Base-by-base conservation (phyloP, 2,329 filamentous ascomycete genomes). In the Trichoderma citrinoviride region DNA sequence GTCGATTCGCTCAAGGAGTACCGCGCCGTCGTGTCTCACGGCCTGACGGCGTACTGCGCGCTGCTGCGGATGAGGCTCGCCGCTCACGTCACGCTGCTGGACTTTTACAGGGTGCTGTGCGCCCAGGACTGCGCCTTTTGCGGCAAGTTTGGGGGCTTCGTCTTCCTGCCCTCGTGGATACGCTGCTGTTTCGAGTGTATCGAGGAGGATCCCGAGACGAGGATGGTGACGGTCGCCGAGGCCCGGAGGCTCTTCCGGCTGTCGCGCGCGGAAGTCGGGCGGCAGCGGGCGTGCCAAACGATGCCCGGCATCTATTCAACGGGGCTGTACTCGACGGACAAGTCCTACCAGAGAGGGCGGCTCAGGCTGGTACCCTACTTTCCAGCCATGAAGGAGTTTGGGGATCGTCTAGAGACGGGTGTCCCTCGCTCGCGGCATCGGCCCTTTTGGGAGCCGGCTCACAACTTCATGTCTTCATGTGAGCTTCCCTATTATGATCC, bases 1-100 rank as follows among this genome's bases (percentile, higher is more conserved):
- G 46, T 65, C 14, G 49, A 65, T n/a, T 55, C 56, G 25, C 25
- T 61, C 33, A 61, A 58, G 68, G 70, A 57, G 70, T 66, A 66
- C 50, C 47, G 41, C 17, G 58, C 64, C 10, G 58, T 52, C 12
- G 56, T 50, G 14, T 27, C 37, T 15, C 19, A 63, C 25, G 64
- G 64, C 33, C 47, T 56, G 33, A 52, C 44, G 15, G 60, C 50
- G 14, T 66, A 47, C 44, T 56, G 64, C 23, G 64, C 58, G 41
- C 41, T 66, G 58, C 40, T 66, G 21, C 46, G 58, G 33, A 63
- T 37, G 19, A 61, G 23, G 3, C 58, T 63, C 50, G 64, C 64
- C 8, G 23, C 33, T 5, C 64, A 66, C 44, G 50, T 66, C 15
- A 56, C 50, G 5, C 33, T 66, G n/a, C 19, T 56, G 8, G 64